Evolutionary conservation across 352 stramenopile species (phyloP).

Genomic region (Peronospora destructor): DNA sequence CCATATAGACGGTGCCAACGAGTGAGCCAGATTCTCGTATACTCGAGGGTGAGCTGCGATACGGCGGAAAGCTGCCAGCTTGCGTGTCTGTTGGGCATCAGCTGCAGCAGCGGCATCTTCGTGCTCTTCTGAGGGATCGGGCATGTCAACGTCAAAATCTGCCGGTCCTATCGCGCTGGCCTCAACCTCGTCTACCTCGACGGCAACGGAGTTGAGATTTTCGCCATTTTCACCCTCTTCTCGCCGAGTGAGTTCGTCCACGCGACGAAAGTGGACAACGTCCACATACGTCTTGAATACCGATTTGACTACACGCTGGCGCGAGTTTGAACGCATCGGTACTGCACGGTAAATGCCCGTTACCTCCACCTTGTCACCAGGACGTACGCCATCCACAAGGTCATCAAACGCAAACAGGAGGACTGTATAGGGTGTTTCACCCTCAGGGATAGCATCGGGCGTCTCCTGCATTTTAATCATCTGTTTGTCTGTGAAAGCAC

Average conservation of each 20-base stretch:
- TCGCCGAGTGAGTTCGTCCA: constrained; percentile 69
- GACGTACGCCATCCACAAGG: constrained; percentile 94
- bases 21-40: constrained; percentile 79
- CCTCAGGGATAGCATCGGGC: constrained; percentile 95
- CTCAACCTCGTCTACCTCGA: constrained; percentile 13
- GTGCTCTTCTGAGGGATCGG: constrained; percentile 28
- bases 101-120: constrained; percentile 39
- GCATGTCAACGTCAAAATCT: constrained; percentile 33
- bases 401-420: constrained; percentile 98
- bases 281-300: constrained; percentile 99
- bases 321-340: constrained; percentile 89
- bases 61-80: constrained; percentile 59
- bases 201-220: constrained; percentile 4
- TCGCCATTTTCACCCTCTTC: constrained; percentile 31
- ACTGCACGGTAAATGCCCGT: constrained; percentile 97
- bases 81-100: constrained; percentile 42
- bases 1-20: constrained; percentile 81
- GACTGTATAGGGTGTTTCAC: constrained; percentile 96
- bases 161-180: constrained; percentile 24
- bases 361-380: constrained; percentile 94
- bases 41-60: constrained; percentile 75
- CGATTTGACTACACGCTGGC: constrained; percentile 91
- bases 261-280: constrained; percentile 95
- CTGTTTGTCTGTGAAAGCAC: constrained; percentile 98
- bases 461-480: constrained; percentile 97